Base-by-base conservation (phyloP, 257 asterid species). In the Leptodermis oblonga region DNA sequence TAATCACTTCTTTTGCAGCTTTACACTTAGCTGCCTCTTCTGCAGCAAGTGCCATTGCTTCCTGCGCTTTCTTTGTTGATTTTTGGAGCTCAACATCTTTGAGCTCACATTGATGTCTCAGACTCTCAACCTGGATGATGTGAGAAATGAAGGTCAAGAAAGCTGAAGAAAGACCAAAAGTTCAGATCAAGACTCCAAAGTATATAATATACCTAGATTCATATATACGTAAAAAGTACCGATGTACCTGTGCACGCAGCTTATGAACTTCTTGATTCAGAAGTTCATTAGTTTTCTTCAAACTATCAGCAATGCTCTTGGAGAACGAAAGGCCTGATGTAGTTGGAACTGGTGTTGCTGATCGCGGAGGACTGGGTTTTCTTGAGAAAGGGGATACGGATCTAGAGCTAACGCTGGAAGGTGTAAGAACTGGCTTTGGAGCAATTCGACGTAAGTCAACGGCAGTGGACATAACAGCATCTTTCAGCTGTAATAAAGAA, bases 1-100 rank as follows among this genome's bases (percentile, higher is more conserved):
- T 93, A 30, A 90, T 93, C 73, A 91, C 97, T 73, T 90, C 99
- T 78, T 93, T 93, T 60, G 97, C 99, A 69, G 96, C 96, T 85
- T 80, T 89, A 80, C 92, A 87, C 78, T 90, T 93, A 34, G 91
- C 86, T 63, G 97, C 88, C 82, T 93, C 99, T 67, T 93, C 99
- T 14, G 95, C 81, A 67, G 96, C 97, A 70, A 88, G 51, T 23
- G 82, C 73, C 88, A 86, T 76, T 42, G 99, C 95, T 80, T 89
- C 99, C 85, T 90, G 92, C 71, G 94, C 76, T 67, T 86, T 88
- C 75, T 88, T 86, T 2, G 89, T 80, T 53, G 96, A 85, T 77
- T 82, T 85, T 73, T 86, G 88, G 56, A 90, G 82, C 79, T 93
- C 97, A 64, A 63, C 39, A 28, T 90, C 99, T 84, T 93, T 96